These are phyloP conservation scores for Starmerella powellii DNA, from an alignment of 805 yeast genomes.

Conservation along the genomic window DNA sequence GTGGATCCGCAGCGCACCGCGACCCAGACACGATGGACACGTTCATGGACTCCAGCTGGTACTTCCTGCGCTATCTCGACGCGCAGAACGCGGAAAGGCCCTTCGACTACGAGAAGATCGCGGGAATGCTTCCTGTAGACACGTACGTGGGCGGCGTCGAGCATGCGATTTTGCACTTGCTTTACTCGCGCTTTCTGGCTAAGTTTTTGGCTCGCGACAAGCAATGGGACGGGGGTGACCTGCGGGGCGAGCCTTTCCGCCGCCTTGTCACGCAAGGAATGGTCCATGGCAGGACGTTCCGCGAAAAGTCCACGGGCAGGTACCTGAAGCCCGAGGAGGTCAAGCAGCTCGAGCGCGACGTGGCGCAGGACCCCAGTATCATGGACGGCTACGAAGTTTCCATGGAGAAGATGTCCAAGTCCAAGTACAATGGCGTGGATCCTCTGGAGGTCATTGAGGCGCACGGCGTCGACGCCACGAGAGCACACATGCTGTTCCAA, in stretches of 20 bases:
- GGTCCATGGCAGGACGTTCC: conserved; percentile 87
- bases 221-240: conserved; percentile 48
- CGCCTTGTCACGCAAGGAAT: conserved; percentile 86
- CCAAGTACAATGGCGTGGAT: conserved; percentile 89
- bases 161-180: conserved; percentile 85
- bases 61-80: conserved; percentile 74
- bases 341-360: conserved; percentile 25
- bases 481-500: conserved; percentile 86
- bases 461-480: conserved; percentile 87
- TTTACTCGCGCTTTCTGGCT: conserved; percentile 75
- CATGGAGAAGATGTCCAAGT: conserved; percentile 92
- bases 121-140: conserved; percentile 65
- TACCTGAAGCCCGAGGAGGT: conserved; percentile 73
- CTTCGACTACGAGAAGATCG: conserved; percentile 41
- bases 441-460: conserved; percentile 60
- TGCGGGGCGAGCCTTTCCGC: conserved; percentile 67
- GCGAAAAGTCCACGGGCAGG: conserved; percentile 56
- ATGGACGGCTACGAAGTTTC: conserved; percentile 35
- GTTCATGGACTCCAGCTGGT: conserved; percentile 97
- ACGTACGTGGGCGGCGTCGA: conserved; percentile 91
- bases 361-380: background rate
- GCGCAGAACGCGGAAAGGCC: conserved; percentile 46
- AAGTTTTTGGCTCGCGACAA: conserved; percentile 63
- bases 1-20: conserved; percentile 56
- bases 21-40: conserved; percentile 99